phyloP scores from a whole-genome alignment of 257 asterid species.

The Ilex aquifolium region DNA sequence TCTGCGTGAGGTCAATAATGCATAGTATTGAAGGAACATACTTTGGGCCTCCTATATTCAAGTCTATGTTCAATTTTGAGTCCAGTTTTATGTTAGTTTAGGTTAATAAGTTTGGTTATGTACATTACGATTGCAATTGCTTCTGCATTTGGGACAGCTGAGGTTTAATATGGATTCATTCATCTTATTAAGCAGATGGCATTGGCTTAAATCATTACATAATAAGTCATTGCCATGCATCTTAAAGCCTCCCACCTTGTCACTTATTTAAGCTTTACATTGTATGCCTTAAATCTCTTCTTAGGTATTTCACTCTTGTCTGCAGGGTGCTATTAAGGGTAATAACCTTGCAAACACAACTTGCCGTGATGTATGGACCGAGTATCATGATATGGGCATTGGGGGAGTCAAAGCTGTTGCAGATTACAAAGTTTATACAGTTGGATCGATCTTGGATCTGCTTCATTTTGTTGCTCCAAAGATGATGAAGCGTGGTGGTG shows the following conservation, averaged over 20 bases:
- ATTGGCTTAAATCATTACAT: no score
- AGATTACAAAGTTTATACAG: slow-evolving; percentile 58
- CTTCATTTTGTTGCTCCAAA: slow-evolving; percentile 78
- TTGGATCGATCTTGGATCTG: slow-evolving; percentile 49
- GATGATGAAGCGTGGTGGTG: slow-evolving; percentile 84
- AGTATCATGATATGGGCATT: slow-evolving; percentile 74
- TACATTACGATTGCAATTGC: no score
- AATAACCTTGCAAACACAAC: slow-evolving; percentile 47
- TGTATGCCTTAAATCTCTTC: slow-evolving; percentile 6
- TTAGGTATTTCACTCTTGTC: slow-evolving; percentile 12
- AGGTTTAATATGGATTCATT: no score
- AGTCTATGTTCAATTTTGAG: no score
- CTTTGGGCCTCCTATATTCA: no score
- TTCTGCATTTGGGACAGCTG: no score
- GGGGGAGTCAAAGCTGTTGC: slow-evolving; percentile 62
- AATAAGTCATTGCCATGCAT: no score
- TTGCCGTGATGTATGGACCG: slow-evolving; percentile 71
- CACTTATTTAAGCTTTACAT: not conserved
- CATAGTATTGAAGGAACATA: no score
- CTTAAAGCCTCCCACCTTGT: not conserved
- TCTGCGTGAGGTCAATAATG: no score
- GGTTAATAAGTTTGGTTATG: no score
- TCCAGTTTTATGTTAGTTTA: no score
- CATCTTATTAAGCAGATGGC: no score
- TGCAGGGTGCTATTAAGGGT: slow-evolving; percentile 62